Conservation (phyloP, 2,329 filamentous ascomycete species). For the Epichloe bromicola region DNA sequence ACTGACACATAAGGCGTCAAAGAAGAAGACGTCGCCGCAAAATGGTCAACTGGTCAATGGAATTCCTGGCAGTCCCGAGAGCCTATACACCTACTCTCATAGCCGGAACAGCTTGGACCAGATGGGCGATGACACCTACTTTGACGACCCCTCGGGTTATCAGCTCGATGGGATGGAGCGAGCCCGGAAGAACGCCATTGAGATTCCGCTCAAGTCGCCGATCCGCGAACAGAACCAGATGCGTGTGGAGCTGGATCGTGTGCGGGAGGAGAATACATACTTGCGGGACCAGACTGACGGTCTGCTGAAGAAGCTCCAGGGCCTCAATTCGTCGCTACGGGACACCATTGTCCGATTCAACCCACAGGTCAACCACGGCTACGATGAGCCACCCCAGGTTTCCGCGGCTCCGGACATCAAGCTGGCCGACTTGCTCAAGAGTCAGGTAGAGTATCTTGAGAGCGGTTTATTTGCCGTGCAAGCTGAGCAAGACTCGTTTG, state of each 20-base stretch:
- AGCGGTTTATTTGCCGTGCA: slow-evolving; percentile 48
- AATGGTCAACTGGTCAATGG: slow-evolving; percentile 34
- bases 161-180: slow-evolving; percentile 50
- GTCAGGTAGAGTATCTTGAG: slow-evolving; percentile 60
- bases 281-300: slow-evolving; percentile 21
- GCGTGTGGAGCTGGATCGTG: slow-evolving; percentile 32
- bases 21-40: slow-evolving; percentile 34
- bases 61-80: slow-evolving; percentile 64
- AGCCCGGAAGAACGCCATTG: slow-evolving; percentile 32
- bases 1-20: slow-evolving; percentile 71
- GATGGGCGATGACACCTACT: slow-evolving; percentile 44
- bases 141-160: slow-evolving; percentile 69
- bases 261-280: slow-evolving; percentile 32
- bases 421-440: slow-evolving; percentile 33
- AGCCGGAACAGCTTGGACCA: slow-evolving; percentile 45
- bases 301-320: slow-evolving; percentile 43
- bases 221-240: slow-evolving; percentile 40
- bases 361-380: slow-evolving; percentile 37
- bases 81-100: slow-evolving; percentile 56
- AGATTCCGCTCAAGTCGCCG: slow-evolving; percentile 46
- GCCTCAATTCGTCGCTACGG: slow-evolving; percentile 52
- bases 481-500: slow-evolving; percentile 37
- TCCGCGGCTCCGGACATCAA: slow-evolving; percentile 18
- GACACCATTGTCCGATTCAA: slow-evolving; percentile 53
- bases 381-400: slow-evolving; percentile 28